phyloP scores from a whole-genome alignment of 805 yeast genomes.

The Metschnikowia cerradonensis region DNA sequence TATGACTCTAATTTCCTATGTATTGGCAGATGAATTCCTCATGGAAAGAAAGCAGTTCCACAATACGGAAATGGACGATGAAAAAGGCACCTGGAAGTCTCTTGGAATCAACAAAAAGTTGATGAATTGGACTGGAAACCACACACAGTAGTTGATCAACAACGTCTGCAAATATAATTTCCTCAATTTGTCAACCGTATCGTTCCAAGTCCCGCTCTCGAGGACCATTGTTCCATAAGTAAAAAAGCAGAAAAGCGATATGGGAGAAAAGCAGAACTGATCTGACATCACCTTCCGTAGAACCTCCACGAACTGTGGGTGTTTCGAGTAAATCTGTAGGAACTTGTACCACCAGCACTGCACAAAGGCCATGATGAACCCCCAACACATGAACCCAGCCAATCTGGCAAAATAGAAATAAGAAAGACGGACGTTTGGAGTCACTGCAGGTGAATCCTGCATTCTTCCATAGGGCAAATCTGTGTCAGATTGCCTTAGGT shows the following conservation, averaged over 20 bases:
- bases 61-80: slow-evolving; percentile 77
- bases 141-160: slow-evolving; percentile 64
- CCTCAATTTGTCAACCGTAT: slow-evolving; percentile 59
- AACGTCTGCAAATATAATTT: slow-evolving; percentile 65
- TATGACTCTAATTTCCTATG: not conserved
- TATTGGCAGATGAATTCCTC: slow-evolving; percentile 43
- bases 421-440: slow-evolving; percentile 19
- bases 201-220: slow-evolving; percentile 67
- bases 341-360: slow-evolving; percentile 89
- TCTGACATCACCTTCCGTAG: slow-evolving; percentile 85
- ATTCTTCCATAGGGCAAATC: slow-evolving; percentile 5
- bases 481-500: slow-evolving; percentile 26
- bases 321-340: slow-evolving; percentile 75
- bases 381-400: slow-evolving; percentile 83
- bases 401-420: slow-evolving; percentile 65
- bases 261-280: slow-evolving; percentile 85
- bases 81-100: slow-evolving; percentile 83
- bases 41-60: slow-evolving; percentile 93
- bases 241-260: slow-evolving; percentile 76
- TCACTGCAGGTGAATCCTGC: slow-evolving; percentile 2
- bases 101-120: slow-evolving; percentile 69
- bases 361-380: slow-evolving; percentile 72
- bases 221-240: slow-evolving; percentile 78
- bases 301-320: slow-evolving; percentile 80
- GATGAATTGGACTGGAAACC: slow-evolving; percentile 79